These are phyloP conservation scores for Pseudocercospora macadamiae DNA, from an alignment of 2,329 filamentous ascomycete species.

Conservation along the genomic window DNA sequence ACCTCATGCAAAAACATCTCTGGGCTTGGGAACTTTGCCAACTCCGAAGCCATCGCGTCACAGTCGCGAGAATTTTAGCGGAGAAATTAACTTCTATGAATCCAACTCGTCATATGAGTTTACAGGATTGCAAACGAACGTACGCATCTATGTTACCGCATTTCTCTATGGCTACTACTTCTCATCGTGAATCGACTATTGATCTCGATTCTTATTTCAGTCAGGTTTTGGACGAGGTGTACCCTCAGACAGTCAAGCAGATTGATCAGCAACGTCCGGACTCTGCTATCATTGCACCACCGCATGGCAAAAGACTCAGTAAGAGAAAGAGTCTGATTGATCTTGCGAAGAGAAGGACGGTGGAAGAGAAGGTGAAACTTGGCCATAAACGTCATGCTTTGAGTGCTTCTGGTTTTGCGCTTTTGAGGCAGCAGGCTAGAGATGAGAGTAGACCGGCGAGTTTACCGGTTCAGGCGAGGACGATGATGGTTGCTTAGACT, in stretches of 20 bases:
- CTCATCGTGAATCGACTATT: conserved; percentile 5
- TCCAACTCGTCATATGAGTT: conserved; percentile 20
- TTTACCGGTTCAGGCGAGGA: not conserved
- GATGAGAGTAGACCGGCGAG: conserved; percentile 8
- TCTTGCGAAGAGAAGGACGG: conserved; percentile 12
- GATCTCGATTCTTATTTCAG: conserved; percentile 24
- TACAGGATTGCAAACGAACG: conserved; percentile 22
- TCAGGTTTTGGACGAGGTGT: conserved; percentile 22
- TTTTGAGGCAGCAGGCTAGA: conserved; percentile 15
- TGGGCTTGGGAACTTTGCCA: conserved; percentile 30
- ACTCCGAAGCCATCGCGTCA: conserved; percentile 23
- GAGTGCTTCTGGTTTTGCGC: conserved; percentile 18
- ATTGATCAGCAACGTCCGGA: conserved; percentile 13
- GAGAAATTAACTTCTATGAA: conserved; percentile 18
- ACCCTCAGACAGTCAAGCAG: not conserved
- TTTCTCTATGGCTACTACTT: conserved; percentile 16
- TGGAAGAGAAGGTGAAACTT: conserved; percentile 8
- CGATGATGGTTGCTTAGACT: not conserved
- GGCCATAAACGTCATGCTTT: conserved; percentile 18
- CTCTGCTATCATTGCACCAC: conserved; percentile 14
- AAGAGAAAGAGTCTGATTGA: conserved; percentile 18
- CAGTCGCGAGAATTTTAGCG: conserved; percentile 24
- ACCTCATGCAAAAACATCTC: conserved; percentile 29
- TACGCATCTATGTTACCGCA: conserved; percentile 26
- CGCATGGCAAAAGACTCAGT: not conserved